Percentiles rank a stretch among this genome's conserved stretches.
Evolutionary conservation across 2,329 filamentous ascomycete genomes (phyloP).

Genomic region (Cladosporium sp.): DNA sequence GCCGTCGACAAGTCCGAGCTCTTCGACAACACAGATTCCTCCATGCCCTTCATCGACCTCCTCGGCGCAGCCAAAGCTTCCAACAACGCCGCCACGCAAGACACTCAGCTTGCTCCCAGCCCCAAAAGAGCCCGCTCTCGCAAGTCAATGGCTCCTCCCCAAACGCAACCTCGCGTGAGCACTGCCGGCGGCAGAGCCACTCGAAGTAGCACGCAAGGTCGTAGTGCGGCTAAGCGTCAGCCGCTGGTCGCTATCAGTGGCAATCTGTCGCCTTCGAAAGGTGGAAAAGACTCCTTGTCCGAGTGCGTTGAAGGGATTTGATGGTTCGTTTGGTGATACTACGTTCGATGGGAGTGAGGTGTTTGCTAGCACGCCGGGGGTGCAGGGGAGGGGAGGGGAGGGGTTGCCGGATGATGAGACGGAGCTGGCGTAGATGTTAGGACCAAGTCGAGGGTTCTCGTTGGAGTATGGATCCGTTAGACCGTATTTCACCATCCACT

Average conservation of each 20-base stretch:
- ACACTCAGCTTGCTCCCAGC: conserved; percentile 30
- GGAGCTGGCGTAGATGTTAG: conserved; percentile 8
- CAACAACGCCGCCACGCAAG: conserved; percentile 12
- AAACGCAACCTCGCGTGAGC: conserved; percentile 24
- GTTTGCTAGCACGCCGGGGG: conserved; percentile 33
- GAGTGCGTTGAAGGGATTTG: conserved; percentile 11
- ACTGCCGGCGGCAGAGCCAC: conserved; percentile 9
- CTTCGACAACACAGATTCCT: conserved; percentile 8
- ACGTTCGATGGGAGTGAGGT: conserved; percentile 37
- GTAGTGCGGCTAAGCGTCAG: conserved; percentile 20
- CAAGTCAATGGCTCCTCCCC: conserved; percentile 20
- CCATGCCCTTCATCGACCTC: conserved; percentile 12
- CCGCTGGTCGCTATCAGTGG: conserved; percentile 24
- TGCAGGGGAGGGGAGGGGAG: conserved; percentile 1
- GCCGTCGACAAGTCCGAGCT: not conserved
- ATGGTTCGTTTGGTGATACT: conserved; percentile 26
- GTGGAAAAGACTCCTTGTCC: conserved; percentile 22
- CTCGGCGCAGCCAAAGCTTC: conserved; percentile 13
- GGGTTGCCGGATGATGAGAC: conserved; percentile 16
- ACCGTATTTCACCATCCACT: too few species aligned
- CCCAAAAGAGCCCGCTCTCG: conserved; percentile 41
- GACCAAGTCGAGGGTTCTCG: too few species aligned
- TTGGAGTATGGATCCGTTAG: too few species aligned
- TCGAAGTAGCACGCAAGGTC: conserved; percentile 18
- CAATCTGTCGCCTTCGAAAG: conserved; percentile 24